Percentiles rank a stretch among this genome's conserved stretches.
These are phyloP conservation scores for Elymus sibiricus DNA, from an alignment of 176 grass and related monocot genomes.

Conservation along the genomic window DNA sequence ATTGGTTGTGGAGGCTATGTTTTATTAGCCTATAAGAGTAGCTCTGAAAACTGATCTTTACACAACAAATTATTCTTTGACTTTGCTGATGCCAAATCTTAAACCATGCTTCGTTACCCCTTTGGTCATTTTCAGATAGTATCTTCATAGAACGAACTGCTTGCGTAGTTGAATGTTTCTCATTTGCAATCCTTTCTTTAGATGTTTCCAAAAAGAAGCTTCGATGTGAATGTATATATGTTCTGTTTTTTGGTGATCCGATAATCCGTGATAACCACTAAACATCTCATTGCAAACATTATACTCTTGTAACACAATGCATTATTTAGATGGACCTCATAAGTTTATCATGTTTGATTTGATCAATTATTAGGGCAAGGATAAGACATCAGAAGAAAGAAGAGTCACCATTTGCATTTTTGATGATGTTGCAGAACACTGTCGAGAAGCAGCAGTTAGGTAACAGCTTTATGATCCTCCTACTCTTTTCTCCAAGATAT, in stretches of 20 bases:
- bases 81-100: neutral
- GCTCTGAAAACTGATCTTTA: neutral
- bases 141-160: neutral
- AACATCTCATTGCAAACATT: conserved; percentile 19
- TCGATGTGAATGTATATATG: neutral
- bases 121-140: conserved; percentile 8
- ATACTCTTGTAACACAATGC: neutral
- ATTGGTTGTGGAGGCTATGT: too few species aligned
- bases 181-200: neutral
- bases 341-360: conserved; percentile 1
- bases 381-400: conserved; percentile 72
- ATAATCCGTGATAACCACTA: neutral
- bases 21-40: neutral
- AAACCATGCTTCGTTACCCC: neutral
- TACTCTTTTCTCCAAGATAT: conserved; percentile 11
- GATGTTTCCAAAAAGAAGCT: neutral
- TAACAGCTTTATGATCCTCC: conserved; percentile 28
- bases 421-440: conserved; percentile 84
- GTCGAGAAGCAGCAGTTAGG: conserved; percentile 66
- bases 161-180: neutral
- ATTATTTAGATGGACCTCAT: neutral
- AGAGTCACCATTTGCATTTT: conserved; percentile 81
- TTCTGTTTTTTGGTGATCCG: neutral
- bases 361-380: conserved; percentile 49
- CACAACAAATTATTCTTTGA: neutral